phyloP scores from a whole-genome alignment of 139 green algal genomes.

The Mesostigma viride region DNA sequence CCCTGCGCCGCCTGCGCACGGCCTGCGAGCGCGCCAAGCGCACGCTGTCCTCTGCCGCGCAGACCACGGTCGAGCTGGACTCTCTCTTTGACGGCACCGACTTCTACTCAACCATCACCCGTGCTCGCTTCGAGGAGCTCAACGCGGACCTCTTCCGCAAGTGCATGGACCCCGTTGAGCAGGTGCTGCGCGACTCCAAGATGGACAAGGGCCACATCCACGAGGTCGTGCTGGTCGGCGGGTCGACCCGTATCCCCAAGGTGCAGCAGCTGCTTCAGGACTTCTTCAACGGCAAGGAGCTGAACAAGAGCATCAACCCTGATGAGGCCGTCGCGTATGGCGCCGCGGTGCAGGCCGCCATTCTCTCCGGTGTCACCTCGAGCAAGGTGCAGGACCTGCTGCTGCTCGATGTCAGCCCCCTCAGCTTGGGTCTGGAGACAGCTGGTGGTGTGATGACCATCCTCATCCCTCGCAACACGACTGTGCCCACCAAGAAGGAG shows the following conservation, averaged over 20 bases:
- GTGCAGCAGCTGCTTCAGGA: slow-evolving; percentile 88
- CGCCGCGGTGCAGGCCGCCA: slow-evolving; percentile 86
- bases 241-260: slow-evolving; percentile 92
- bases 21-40: slow-evolving; percentile 85
- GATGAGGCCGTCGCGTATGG: slow-evolving; percentile 98
- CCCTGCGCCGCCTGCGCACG: slow-evolving; percentile 66
- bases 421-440: slow-evolving; percentile 90
- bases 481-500: slow-evolving; percentile 97
- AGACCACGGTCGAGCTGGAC: slow-evolving; percentile 96
- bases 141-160: slow-evolving; percentile 98
- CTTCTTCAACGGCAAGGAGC: slow-evolving; percentile 98
- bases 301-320: slow-evolving; percentile 96
- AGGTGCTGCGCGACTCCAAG: slow-evolving; percentile 73
- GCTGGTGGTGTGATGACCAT: slow-evolving; percentile 73
- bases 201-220: slow-evolving; percentile 70
- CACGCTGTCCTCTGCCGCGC: slow-evolving; percentile 65
- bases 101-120: slow-evolving; percentile 92
- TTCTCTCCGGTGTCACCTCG: slow-evolving; percentile 73
- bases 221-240: slow-evolving; percentile 84
- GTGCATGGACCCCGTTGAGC: slow-evolving; percentile 98
- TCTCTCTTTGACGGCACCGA: slow-evolving; percentile 92
- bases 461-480: slow-evolving; percentile 90
- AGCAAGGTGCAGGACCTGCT: slow-evolving; percentile 93
- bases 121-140: slow-evolving; percentile 94
- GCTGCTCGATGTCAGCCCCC: slow-evolving; percentile 85